Conservation (phyloP, 108 stramenopile species). For the Phaeodactylum tricornutum region DNA sequence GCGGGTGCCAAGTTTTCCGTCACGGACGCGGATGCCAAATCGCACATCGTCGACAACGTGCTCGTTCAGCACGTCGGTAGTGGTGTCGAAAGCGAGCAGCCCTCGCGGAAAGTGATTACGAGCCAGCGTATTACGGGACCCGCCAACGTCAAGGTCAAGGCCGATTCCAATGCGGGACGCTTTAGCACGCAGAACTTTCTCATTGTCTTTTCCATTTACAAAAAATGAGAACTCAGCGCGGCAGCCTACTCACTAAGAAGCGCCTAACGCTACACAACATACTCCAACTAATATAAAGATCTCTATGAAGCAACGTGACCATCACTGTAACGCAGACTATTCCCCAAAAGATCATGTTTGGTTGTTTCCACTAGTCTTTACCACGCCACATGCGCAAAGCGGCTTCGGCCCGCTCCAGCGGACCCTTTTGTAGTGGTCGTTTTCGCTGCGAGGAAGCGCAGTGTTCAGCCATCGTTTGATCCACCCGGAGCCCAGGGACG, state of each 20-base stretch:
- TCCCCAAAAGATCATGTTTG: too few species aligned
- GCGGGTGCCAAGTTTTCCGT: slow-evolving; percentile 56
- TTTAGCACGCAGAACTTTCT: slow-evolving; percentile 49
- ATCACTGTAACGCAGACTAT: too few species aligned
- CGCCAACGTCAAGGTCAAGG: slow-evolving; percentile 44
- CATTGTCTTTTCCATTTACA: slow-evolving; percentile 27
- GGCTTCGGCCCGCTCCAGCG: slow-evolving; percentile 31
- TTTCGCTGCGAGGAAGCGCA: slow-evolving; percentile 46
- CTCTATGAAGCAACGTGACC: too few species aligned
- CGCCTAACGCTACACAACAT: too few species aligned
- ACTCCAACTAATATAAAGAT: too few species aligned
- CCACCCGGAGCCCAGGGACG: slow-evolving; percentile 68
- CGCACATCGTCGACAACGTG: slow-evolving; percentile 13
- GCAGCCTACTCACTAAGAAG: too few species aligned
- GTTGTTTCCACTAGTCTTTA: too few species aligned
- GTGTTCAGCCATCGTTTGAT: slow-evolving; percentile 56
- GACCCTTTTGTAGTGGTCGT: slow-evolving; percentile 46
- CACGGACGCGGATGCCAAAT: slow-evolving; percentile 38
- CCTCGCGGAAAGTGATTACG: slow-evolving; percentile 34
- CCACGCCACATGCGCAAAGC: neutral
- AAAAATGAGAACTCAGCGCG: too few species aligned
- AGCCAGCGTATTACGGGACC: slow-evolving; percentile 50
- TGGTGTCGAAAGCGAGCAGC: slow-evolving; percentile 33
- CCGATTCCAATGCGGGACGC: slow-evolving; percentile 49
- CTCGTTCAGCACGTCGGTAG: slow-evolving; percentile 20